Percentiles rank a stretch among this genome's conserved stretches.
phyloP scores from a whole-genome alignment of 2,329 filamentous ascomycete genomes.

The Paramyrothecium sp. region DNA sequence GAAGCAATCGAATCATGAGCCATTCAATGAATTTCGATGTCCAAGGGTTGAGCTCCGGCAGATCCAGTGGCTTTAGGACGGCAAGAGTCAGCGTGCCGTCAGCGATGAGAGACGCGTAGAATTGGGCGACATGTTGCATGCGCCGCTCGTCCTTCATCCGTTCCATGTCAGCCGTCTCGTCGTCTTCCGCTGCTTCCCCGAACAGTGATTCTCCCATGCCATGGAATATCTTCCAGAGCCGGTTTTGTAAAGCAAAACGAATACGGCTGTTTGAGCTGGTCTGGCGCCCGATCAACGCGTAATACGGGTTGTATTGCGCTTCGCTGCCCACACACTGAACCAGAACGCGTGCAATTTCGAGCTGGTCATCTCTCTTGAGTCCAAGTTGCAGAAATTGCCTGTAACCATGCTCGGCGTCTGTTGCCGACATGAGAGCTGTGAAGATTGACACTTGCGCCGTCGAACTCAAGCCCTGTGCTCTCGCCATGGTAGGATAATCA shows the following conservation, averaged over 20 bases:
- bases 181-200: conserved; percentile 60
- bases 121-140: conserved; percentile 51
- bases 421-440: conserved; percentile 81
- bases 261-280: conserved; percentile 75
- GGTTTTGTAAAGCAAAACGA: conserved; percentile 82
- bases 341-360: conserved; percentile 83
- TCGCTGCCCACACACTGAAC: conserved; percentile 86
- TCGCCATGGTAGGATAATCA: conserved; percentile 71
- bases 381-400: conserved; percentile 76
- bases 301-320: conserved; percentile 86
- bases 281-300: conserved; percentile 77
- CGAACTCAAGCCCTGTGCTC: conserved; percentile 82
- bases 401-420: conserved; percentile 81
- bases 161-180: conserved; percentile 47
- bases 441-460: conserved; percentile 89
- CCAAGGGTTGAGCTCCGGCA: conserved; percentile 74
- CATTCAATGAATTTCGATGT: conserved; percentile 79
- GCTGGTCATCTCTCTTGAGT: conserved; percentile 81
- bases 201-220: conserved; percentile 79
- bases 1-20: conserved; percentile 72
- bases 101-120: conserved; percentile 51
- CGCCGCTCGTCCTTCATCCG: conserved; percentile 47
- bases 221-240: conserved; percentile 82
- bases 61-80: conserved; percentile 69
- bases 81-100: conserved; percentile 44